These are phyloP conservation scores for Pseudotsuga menziesii DNA, from an alignment of 75 land plant genomes.

Conservation along the genomic window DNA sequence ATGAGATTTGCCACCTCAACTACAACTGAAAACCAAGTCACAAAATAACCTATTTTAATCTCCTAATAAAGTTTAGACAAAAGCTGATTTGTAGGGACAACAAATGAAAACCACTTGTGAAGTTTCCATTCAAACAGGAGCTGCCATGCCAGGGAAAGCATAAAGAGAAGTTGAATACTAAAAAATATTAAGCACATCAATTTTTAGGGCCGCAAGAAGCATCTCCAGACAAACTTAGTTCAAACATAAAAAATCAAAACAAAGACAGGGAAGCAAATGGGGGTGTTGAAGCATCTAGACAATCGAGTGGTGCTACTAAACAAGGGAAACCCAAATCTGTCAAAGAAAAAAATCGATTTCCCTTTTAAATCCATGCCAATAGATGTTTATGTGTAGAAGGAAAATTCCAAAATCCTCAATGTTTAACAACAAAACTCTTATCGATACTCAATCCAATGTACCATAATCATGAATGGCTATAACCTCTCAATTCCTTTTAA, in stretches of 20 bases:
- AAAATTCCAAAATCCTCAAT: slow-evolving; percentile 46
- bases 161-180: too few relatives aligned
- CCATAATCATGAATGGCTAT: background rate
- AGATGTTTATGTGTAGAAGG: slow-evolving; percentile 57
- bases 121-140: too few relatives aligned
- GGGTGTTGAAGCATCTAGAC: slow-evolving; percentile 1
- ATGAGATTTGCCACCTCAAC: too few relatives aligned
- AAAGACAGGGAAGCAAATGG: slow-evolving; percentile 11
- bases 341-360: slow-evolving; percentile 66
- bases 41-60: too few relatives aligned
- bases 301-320: slow-evolving; percentile 2
- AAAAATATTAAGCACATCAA: too few relatives aligned
- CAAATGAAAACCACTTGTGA: too few relatives aligned
- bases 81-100: too few relatives aligned
- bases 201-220: too few relatives aligned
- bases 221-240: slow-evolving; percentile 11
- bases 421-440: slow-evolving; percentile 50
- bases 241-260: slow-evolving; percentile 8
- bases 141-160: too few relatives aligned
- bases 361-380: slow-evolving; percentile 75
- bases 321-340: slow-evolving; percentile 20
- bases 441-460: slow-evolving; percentile 50
- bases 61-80: too few relatives aligned
- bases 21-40: too few relatives aligned
- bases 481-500: slow-evolving; percentile 43